These are phyloP conservation scores for Fraxinus xanthoxyloides DNA, from an alignment of 305 asterid species.

Conservation along the genomic window DNA sequence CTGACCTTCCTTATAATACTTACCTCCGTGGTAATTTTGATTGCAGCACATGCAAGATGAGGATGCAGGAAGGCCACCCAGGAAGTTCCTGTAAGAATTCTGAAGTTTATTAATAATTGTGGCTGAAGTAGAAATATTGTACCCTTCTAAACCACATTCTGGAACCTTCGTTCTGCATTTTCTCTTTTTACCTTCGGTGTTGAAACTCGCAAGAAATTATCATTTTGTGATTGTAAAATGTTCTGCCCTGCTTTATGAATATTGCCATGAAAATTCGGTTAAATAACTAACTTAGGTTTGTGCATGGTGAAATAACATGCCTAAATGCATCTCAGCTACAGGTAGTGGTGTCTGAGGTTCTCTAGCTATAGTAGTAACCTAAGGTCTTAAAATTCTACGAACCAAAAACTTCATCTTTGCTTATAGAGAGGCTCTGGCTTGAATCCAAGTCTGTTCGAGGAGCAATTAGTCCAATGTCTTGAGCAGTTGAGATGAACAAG, in stretches of 20 bases:
- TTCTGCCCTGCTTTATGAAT: not conserved
- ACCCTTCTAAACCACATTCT: constrained; percentile 17
- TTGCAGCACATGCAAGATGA: constrained; percentile 95
- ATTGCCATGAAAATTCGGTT: not conserved
- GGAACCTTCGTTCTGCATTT: constrained; percentile 1
- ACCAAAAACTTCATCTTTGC: no score
- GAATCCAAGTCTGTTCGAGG: no score
- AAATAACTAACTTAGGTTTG: not conserved
- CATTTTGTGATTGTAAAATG: not conserved
- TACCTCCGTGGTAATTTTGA: constrained; percentile 9
- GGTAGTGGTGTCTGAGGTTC: no score
- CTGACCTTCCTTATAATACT: not conserved
- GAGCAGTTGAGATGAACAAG: no score
- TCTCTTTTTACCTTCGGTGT: not conserved
- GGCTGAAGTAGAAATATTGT: constrained; percentile 30
- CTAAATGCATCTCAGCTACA: no score
- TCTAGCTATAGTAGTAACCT: no score
- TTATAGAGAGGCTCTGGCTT: no score
- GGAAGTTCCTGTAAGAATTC: constrained; percentile 48
- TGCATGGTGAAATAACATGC: no score
- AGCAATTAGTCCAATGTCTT: no score
- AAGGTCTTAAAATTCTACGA: no score
- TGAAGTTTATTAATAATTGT: constrained; percentile 31
- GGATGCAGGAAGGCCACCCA: constrained; percentile 80
- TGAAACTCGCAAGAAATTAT: constrained; percentile 1